Evolutionary conservation across 345 rosid species (phyloP).

Genomic region (Raphanus sativus): DNA sequence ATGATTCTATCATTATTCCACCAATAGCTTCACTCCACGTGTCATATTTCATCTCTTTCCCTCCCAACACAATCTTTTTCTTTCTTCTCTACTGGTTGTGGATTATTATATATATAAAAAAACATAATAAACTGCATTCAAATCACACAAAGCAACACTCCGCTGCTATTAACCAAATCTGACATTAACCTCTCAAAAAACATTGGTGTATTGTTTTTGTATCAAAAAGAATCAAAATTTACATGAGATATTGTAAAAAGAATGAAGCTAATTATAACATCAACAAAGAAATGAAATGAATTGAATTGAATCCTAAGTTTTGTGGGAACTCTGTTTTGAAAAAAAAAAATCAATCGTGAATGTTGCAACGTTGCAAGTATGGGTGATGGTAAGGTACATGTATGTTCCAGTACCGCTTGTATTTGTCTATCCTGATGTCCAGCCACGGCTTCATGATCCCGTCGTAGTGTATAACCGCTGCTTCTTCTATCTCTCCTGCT

Average conservation of each 20-base stretch:
- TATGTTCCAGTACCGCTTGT: constrained; percentile 76
- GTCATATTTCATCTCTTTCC: constrained; percentile 44
- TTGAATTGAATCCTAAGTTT: constrained; percentile 32
- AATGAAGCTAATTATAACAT: constrained; percentile 30
- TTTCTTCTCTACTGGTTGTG: constrained; percentile 9
- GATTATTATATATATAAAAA: neutral
- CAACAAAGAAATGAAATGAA: constrained; percentile 28
- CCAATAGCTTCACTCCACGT: constrained; percentile 71
- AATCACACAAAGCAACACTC: neutral
- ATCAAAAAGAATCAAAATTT: constrained; percentile 20
- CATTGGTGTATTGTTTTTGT: constrained; percentile 13
- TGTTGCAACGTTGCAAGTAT: constrained; percentile 62
- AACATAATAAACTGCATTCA: neutral
- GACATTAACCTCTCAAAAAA: neutral
- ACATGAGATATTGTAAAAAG: constrained; percentile 29
- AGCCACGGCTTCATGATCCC: constrained; percentile 97
- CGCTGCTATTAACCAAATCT: constrained; percentile 9
- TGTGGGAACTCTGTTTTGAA: neutral
- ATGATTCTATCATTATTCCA: constrained; percentile 54
- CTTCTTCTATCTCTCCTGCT: constrained; percentile 51
- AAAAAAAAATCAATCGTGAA: constrained; percentile 49
- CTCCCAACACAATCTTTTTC: constrained; percentile 40
- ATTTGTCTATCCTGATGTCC: constrained; percentile 66
- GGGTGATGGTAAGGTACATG: constrained; percentile 55
- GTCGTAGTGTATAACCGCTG: constrained; percentile 82